Base-by-base conservation (phyloP, 108 stramenopile genomes). In the Nitzschia sp. region DNA sequence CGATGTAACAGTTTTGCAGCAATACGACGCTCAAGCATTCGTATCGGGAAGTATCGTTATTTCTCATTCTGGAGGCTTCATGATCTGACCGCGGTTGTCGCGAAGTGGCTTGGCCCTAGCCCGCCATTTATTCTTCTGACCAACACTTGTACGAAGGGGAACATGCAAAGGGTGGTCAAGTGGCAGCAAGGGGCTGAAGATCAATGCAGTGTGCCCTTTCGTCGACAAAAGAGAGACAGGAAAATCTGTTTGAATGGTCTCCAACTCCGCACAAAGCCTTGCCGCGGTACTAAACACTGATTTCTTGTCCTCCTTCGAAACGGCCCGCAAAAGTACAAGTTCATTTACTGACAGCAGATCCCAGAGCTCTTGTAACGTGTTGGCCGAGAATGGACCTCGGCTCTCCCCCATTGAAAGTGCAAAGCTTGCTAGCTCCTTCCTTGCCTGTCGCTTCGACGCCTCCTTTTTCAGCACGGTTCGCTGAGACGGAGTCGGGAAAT, bases 41-140 rank as follows among this genome's bases (percentile, higher is more conserved):
- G n/a, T n/a, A n/a, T n/a, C n/a, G n/a, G n/a, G n/a, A n/a, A n/a
- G n/a, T n/a, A n/a, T n/a, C n/a, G n/a, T n/a, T n/a, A n/a, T n/a
- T n/a, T n/a, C n/a, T n/a, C n/a, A n/a, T n/a, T n/a, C n/a, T 24
- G 51, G 8, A 53, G n/a, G 51, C 8, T 54, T 75, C 36, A 83
- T 70, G 42, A 83, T 80, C 36, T 80, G 78, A 46, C 83, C 83
- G 18, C 79, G 24, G 28, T 77, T 25, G 56, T 84, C 83, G 21
- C 79, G 55, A 26, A 28, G 54, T n/a, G 76, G 23, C 48, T 84
- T 84, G 2, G 55, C 46, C 38, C 72, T 54, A 3, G 26, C 15
- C 13, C 19, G 69, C 83, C 83, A 84, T 9, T 34, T 26, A 38
- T 72, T 76, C 34, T 74, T 67, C 60, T 81, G 73, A 46, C 69